Conservation (phyloP, 441 rosid genomes). For the Jatropha multifida region DNA sequence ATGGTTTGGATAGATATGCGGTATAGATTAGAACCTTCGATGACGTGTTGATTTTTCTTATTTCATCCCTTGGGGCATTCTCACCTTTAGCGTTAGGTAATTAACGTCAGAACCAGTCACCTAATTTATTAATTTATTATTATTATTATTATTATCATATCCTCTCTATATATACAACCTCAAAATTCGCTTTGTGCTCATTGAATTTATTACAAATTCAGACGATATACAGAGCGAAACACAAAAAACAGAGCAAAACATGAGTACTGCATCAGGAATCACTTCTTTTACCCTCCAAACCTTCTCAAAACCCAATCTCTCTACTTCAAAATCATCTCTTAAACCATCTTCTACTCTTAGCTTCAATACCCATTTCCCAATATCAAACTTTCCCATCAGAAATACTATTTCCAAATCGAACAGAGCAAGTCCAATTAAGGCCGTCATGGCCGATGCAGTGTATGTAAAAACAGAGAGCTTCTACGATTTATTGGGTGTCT, state of each 20-base stretch:
- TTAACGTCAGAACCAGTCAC: no score
- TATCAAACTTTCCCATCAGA: neutral
- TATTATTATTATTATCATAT: no score
- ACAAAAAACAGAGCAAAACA: neutral
- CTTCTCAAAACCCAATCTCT: neutral
- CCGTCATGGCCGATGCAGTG: neutral
- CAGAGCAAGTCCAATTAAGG: neutral
- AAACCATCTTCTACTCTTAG: slow-evolving; percentile 13
- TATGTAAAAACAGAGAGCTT: slow-evolving; percentile 32
- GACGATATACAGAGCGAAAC: no score
- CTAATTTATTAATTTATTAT: no score
- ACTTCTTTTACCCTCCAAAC: neutral
- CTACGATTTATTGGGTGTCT: slow-evolving; percentile 72
- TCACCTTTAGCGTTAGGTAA: no score
- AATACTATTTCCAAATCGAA: neutral
- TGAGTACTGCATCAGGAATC: neutral
- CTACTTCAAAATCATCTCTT: neutral
- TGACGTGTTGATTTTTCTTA: no score
- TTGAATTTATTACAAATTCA: no score
- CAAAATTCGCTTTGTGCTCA: no score
- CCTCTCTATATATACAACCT: no score
- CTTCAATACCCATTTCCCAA: slow-evolving; percentile 20
- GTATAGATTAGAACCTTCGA: no score
- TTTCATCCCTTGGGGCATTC: no score
- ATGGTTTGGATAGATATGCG: no score